Evolutionary conservation across 129 eudicot genomes (phyloP).

Genomic region (Glebionis coronaria): DNA sequence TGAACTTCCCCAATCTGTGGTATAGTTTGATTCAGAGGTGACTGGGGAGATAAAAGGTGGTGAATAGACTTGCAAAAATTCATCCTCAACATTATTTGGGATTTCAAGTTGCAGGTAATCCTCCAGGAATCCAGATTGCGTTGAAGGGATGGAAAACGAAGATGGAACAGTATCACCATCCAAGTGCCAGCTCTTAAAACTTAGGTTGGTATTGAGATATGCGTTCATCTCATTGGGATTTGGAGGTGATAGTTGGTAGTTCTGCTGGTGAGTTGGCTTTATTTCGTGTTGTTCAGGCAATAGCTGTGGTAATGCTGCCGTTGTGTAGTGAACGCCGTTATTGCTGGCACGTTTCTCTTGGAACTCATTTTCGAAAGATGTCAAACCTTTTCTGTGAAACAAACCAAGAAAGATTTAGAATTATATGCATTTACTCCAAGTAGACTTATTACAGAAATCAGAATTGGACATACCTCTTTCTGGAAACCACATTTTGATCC

Average conservation of each 20-base stretch:
- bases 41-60: constrained; percentile 57
- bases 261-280: neutral
- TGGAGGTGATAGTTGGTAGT: constrained; percentile 20
- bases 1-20: constrained; percentile 47
- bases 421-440: neutral
- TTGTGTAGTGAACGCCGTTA: neutral
- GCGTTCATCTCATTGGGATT: constrained; percentile 29
- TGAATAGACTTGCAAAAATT: constrained; percentile 28
- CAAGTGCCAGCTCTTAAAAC: constrained; percentile 38
- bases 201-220: constrained; percentile 42
- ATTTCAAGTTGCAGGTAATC: constrained; percentile 20
- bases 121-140: constrained; percentile 26
- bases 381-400: constrained; percentile 57
- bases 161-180: constrained; percentile 16
- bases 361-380: constrained; percentile 29
- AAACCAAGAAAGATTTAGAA: neutral
- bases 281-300: constrained; percentile 18
- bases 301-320: constrained; percentile 2
- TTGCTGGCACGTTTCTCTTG: constrained; percentile 32
- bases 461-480: constrained; percentile 55
- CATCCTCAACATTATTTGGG: constrained; percentile 29
- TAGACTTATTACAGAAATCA: neutral
- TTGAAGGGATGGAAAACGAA: constrained; percentile 39
- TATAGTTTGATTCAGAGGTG: constrained; percentile 52
- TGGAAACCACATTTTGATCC: constrained; percentile 30